A percentile compares a stretch with the other conserved stretches of the same genome.
Conservation (phyloP, 306 rosid species). For the Sesbania bispinosa region DNA sequence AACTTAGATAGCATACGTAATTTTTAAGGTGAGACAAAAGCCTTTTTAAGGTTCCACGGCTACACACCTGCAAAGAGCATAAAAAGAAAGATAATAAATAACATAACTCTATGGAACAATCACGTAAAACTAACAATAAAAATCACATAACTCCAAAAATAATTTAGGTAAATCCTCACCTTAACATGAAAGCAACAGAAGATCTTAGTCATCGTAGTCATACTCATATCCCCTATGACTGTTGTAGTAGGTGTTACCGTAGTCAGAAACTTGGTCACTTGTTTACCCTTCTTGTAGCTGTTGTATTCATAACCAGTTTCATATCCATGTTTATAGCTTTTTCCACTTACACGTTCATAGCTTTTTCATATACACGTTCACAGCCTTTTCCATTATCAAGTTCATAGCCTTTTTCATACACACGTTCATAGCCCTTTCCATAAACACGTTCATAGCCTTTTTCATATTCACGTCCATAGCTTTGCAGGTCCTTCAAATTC, state of each 20-base stretch:
- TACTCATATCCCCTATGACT: not conserved
- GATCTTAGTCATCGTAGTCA: not conserved
- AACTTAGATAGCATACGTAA: not conserved
- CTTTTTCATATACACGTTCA: not conserved
- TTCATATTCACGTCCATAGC: not conserved
- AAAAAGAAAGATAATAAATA: not conserved
- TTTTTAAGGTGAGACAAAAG: not conserved
- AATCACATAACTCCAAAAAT: too few relatives aligned
- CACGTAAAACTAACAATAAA: not conserved
- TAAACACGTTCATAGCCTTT: not conserved
- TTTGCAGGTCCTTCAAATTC: not conserved
- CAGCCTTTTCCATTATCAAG: not conserved
- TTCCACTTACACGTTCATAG: not conserved
- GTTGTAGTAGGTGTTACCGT: not conserved
- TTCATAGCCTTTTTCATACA: not conserved
- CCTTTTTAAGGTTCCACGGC: not conserved
- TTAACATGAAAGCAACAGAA: not conserved
- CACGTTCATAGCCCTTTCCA: not conserved
- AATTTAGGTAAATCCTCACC: too few relatives aligned
- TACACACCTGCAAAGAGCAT: not conserved
- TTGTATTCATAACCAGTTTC: not conserved
- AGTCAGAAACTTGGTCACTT: not conserved
- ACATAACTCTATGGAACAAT: not conserved
- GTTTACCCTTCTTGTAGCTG: not conserved
- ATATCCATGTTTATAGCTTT: not conserved